phyloP scores from a whole-genome alignment of 2,329 filamentous ascomycete species.

The Verticillium albo-atrum region DNA sequence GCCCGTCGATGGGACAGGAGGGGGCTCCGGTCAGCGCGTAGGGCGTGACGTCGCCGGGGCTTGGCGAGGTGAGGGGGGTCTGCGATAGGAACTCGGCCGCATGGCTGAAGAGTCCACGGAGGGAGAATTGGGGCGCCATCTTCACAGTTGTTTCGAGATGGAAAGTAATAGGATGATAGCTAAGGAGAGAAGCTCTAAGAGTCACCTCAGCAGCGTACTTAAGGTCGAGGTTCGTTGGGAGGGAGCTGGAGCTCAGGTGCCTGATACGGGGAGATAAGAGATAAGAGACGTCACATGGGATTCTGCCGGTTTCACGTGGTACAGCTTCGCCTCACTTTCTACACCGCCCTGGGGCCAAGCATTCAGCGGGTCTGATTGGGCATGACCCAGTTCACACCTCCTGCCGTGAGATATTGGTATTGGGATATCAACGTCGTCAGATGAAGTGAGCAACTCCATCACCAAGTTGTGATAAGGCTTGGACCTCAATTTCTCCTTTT shows the following conservation, averaged over 20 bases:
- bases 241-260: neutral
- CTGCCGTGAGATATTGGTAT: no score
- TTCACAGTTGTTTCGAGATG: neutral
- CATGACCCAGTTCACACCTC: neutral
- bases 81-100: conserved; percentile 16
- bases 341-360: neutral
- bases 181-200: neutral
- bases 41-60: conserved; percentile 16
- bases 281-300: neutral
- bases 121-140: conserved; percentile 2
- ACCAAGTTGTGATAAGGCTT: no score
- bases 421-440: no score
- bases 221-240: neutral
- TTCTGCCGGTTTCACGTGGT: neutral
- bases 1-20: conserved; percentile 35
- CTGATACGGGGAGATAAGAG: neutral
- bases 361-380: neutral
- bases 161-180: neutral
- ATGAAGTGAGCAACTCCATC: no score
- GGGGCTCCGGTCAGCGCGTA: conserved; percentile 30
- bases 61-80: conserved; percentile 11
- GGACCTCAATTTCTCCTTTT: no score
- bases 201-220: neutral
- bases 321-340: neutral
- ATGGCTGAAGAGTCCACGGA: conserved; percentile 2